phyloP scores from a whole-genome alignment of 345 rosid genomes.

The Gossypium rotundifolium region DNA sequence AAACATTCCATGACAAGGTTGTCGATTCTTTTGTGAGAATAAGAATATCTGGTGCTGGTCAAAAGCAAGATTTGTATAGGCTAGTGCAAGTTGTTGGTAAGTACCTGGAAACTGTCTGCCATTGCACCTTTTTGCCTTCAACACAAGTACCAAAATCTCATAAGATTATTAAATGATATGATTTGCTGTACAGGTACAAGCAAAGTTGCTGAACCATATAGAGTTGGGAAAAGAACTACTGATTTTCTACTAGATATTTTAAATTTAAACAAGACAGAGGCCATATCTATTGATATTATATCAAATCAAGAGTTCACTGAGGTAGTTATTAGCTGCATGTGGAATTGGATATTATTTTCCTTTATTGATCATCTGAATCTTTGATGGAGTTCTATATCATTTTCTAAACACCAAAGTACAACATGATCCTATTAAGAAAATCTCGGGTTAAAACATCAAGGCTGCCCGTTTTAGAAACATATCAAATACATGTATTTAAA shows the following conservation, averaged over 20 bases:
- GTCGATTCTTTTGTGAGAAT: conserved; percentile 87
- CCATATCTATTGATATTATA: conserved; percentile 76
- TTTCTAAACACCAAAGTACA: background rate
- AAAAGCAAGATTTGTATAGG: conserved; percentile 97
- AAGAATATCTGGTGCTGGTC: conserved; percentile 82
- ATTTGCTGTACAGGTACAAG: conserved; percentile 60
- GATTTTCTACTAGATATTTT: conserved; percentile 73
- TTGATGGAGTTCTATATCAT: background rate
- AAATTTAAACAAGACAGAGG: conserved; percentile 88
- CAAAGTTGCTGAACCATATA: conserved; percentile 75
- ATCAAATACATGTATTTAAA: background rate
- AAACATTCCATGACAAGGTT: conserved; percentile 75
- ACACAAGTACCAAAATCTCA: background rate
- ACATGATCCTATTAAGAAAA: background rate
- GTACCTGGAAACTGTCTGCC: conserved; percentile 18
- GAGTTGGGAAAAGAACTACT: conserved; percentile 81
- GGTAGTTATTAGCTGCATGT: conserved; percentile 35
- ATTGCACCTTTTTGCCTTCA: conserved; percentile 1
- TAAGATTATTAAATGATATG: conserved; percentile 11
- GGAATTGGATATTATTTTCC: background rate
- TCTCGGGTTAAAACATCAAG: background rate
- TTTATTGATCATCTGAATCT: background rate
- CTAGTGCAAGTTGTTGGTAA: conserved; percentile 93
- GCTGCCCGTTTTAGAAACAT: background rate
- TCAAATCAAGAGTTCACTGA: conserved; percentile 98